Evolutionary conservation across 2,329 filamentous ascomycete genomes (phyloP).

Genomic region (Chaetomiaceae sp.): DNA sequence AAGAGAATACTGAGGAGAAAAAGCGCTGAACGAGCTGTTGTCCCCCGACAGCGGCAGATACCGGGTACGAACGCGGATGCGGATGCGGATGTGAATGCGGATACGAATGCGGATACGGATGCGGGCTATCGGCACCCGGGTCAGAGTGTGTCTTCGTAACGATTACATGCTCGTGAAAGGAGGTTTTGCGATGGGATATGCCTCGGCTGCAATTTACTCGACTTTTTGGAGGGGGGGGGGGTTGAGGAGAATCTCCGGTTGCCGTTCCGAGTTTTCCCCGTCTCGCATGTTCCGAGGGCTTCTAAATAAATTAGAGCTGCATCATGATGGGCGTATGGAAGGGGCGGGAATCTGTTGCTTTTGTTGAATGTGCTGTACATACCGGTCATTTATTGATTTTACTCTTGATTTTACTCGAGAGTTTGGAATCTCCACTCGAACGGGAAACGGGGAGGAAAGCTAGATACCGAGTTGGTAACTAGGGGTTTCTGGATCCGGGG

Average conservation of each 20-base stretch:
- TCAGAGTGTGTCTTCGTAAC: too few species aligned
- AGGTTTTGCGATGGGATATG: too few species aligned
- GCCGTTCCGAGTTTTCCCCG: not conserved
- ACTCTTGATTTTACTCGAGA: not conserved
- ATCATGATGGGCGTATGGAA: constrained; percentile 4
- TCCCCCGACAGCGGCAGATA: too few species aligned
- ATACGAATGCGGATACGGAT: too few species aligned
- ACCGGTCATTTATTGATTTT: too few species aligned
- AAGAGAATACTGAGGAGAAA: not conserved
- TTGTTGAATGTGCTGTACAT: constrained; percentile 6
- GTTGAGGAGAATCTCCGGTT: not conserved
- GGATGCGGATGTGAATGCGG: too few species aligned
- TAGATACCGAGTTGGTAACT: not conserved
- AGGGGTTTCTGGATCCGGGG: not conserved
- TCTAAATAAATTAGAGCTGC: not conserved
- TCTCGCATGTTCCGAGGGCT: not conserved
- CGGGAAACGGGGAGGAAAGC: not conserved
- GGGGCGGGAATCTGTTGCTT: not conserved
- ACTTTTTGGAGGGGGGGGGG: not conserved
- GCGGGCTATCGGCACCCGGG: too few species aligned
- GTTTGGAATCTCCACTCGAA: constrained; percentile 10
- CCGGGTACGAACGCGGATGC: too few species aligned
- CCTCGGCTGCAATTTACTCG: not conserved
- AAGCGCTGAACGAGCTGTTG: not conserved
- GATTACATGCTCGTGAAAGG: too few species aligned